Evolutionary conservation across 768 basidiomycete species (phyloP), one percentile per base, ranked within the genome.

Genomic region (Agaricus blazei): DNA sequence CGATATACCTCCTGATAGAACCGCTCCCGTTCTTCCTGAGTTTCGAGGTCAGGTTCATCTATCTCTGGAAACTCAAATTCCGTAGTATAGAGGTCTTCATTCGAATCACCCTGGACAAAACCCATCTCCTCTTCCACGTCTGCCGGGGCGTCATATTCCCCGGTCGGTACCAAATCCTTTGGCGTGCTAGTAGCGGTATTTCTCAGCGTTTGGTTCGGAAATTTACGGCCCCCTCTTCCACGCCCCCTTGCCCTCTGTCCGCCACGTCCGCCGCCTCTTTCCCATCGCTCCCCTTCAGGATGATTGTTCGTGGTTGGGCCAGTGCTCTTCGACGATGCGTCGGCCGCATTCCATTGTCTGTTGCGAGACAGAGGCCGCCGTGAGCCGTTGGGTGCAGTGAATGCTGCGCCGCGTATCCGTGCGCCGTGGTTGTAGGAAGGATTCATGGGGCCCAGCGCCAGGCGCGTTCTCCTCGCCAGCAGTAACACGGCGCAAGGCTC

Each of bases 1-100:
- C n/a, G 24, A 48, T 81, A 58, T 57, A 89, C 88, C 77, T 88
- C 83, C 68, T 87, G 82, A 63, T 81, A 90, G 63, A 85, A 87
- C 58, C 67, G 74, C 60, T 90, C 87, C 45, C 81, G 75, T 63
- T 86, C 87, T 61, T 88, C 87, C 8, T 68, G 66, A 0, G 79
- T 79, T 42, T 85, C 83, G 15, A 82, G 67, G 14, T 77, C 77
- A 0, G 79, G 80, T 51, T 79, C 76, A 34, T 83, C 75, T n/a
- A 68, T 66, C 8, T 65, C 62, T n/a, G 66, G 56, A 31, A 64
- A 50, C 57, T 47, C 52, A 47, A 54, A 54, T 14, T 54, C 52
- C 9, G 52, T 14, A 28, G 44, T 27, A 40, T 54, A 26, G 15
- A 27, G 27, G 34, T 57, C 62, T 37, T 60, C 60, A 41, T 59